Evolutionary conservation across 148 eudicot genomes (phyloP), one percentile per base, ranked within the genome.

Genomic region (Diospyros kaki): DNA sequence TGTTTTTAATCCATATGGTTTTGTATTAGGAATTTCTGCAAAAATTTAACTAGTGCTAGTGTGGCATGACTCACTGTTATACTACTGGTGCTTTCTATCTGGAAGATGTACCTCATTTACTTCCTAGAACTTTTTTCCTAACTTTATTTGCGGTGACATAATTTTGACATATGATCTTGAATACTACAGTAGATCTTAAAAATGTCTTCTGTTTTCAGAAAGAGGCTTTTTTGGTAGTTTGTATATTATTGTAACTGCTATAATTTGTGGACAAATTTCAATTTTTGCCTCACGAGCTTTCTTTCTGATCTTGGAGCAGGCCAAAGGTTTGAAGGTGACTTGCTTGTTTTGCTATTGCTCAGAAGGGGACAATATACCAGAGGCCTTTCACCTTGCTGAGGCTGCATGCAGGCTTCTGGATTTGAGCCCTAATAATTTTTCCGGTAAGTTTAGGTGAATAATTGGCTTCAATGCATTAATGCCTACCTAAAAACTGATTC

Each of bases 351-450:
- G 95, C 68, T 96, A 93, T 81, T 96, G 99, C 75, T 96, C 99
- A 61, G 99, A 96, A 88, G 99, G 99, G 77, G 98, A 96, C 84
- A 96, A 96, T 76, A 91, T 91, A 64, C 84, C 90, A 18, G 99
- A 96, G 81, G 89, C 99, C 43, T 81, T 93, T 28, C 84, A 80
- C 59, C 88, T 96, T 77, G 99, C 99, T 62, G 93, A 86, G 75
- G 97, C 97, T 60, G 85, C 92, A 44, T 73, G 89, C 85, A 88
- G 80, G 81, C 79, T 88, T 69, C 66, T 84, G 76, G 82, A 84
- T 61, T 41, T 88, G 56, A 76, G 60, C 66, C 85, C 82, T 45
- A 73, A 62, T 52, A 83, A 73, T 59, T 72, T 72, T 73, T 69
- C 71, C 12, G 88, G 98, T 91, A 83, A 86, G 83, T 70, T 73